phyloP scores from a whole-genome alignment of 768 basidiomycete species.

The Suillus weaverae region DNA sequence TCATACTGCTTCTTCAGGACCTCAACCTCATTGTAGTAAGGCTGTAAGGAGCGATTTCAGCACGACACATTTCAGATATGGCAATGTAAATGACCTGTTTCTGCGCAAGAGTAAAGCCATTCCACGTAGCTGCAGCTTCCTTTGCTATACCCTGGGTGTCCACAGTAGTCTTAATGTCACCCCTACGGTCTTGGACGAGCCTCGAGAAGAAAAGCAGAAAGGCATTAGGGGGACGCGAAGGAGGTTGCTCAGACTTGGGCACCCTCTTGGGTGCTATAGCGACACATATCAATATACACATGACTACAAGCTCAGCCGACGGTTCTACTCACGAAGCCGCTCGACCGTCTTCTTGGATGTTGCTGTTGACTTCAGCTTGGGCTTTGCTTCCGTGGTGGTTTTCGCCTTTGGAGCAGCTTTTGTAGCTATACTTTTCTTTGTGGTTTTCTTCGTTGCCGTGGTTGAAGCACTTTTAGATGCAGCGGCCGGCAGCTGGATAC shows the following conservation, averaged over 20 bases:
- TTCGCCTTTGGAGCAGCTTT: conserved; percentile 11
- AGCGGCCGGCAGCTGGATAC: conserved; percentile 14
- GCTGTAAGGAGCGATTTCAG: conserved; percentile 17
- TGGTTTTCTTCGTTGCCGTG: conserved; percentile 5
- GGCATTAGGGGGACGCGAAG: conserved; percentile 26
- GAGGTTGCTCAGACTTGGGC: conserved; percentile 22
- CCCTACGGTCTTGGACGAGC: conserved; percentile 10
- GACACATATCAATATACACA: background rate
- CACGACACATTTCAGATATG: background rate
- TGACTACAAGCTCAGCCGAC: background rate
- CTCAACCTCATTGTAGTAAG: conserved; percentile 24
- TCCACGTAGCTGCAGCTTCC: conserved; percentile 32
- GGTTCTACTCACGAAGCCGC: conserved; percentile 18
- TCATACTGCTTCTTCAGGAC: conserved; percentile 18
- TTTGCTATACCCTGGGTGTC: conserved; percentile 13
- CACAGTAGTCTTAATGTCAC: background rate
- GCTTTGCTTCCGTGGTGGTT: conserved; percentile 10
- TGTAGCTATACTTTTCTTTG: conserved; percentile 9
- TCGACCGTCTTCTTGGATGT: conserved; percentile 10
- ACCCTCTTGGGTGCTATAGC: conserved; percentile 14
- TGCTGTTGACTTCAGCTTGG: conserved; percentile 1
- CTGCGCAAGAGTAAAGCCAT: conserved; percentile 30
- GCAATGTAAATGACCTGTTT: conserved; percentile 31
- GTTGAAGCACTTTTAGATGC: conserved; percentile 5
- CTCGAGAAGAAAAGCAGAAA: conserved; percentile 27